These are phyloP conservation scores for Suhomyces pyralidae DNA, from an alignment of 805 yeast genomes.

Conservation along the genomic window DNA sequence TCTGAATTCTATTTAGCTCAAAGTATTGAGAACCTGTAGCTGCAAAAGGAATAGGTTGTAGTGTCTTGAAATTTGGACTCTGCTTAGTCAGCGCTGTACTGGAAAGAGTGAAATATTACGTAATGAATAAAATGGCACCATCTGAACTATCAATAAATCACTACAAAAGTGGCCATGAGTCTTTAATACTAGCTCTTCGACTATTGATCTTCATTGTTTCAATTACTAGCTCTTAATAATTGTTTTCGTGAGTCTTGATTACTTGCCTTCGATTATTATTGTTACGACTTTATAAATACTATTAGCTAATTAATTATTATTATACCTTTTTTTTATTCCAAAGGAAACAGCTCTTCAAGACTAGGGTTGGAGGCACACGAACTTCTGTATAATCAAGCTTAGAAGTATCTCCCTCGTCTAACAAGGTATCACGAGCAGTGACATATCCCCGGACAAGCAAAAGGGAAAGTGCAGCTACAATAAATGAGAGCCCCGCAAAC, in stretches of 20 bases:
- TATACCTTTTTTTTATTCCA: not conserved
- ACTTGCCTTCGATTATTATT: too few relatives aligned
- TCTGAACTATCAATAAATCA: too few relatives aligned
- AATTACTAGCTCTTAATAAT: too few relatives aligned
- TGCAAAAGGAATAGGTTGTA: not conserved
- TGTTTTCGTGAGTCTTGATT: too few relatives aligned
- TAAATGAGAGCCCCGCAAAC: conserved; percentile 20
- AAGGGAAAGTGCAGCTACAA: conserved; percentile 13
- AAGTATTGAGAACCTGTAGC: too few relatives aligned
- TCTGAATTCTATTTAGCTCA: too few relatives aligned
- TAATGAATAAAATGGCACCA: not conserved
- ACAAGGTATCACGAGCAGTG: conserved; percentile 11
- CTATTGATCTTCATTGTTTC: too few relatives aligned
- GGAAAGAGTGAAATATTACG: not conserved
- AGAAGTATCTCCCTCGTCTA: not conserved
- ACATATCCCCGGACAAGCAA: conserved; percentile 21
- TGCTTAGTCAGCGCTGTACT: not conserved
- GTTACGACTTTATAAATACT: not conserved
- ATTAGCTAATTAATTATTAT: not conserved
- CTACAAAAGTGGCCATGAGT: not conserved
- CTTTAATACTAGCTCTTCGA: not conserved
- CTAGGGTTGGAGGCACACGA: not conserved
- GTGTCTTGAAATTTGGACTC: not conserved
- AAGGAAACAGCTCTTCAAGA: not conserved
- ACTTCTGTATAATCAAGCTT: conserved; percentile 3